Percentiles rank a stretch among this genome's conserved stretches.
These are phyloP conservation scores for Pseudonectria foliicola DNA, from an alignment of 2,329 filamentous ascomycete genomes.

Conservation along the genomic window DNA sequence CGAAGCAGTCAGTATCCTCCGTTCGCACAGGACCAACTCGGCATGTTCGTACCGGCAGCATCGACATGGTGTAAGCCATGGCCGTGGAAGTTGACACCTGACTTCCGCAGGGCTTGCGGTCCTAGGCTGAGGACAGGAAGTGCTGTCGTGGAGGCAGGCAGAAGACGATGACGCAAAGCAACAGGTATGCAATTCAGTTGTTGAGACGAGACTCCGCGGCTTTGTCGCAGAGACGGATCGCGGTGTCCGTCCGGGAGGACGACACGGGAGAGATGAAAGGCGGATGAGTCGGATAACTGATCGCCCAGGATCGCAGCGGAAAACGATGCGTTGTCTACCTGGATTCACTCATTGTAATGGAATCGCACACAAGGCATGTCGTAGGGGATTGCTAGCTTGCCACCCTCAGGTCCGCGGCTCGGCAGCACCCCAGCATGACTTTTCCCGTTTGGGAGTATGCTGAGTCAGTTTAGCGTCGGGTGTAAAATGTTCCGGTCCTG, in stretches of 20 bases:
- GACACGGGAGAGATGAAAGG: constrained; percentile 1
- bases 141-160: constrained; percentile 2
- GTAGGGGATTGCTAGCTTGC: constrained; percentile 18
- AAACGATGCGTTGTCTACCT: constrained; percentile 12
- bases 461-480: constrained; percentile 18
- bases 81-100: constrained; percentile 2
- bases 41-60: constrained; percentile 22
- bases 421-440: constrained; percentile 20
- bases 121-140: constrained; percentile 5
- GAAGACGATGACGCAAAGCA: too few relatives aligned
- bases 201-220: constrained; percentile 1
- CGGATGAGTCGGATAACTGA: constrained; percentile 3
- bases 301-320: constrained; percentile 10
- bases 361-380: constrained; percentile 18
- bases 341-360: constrained; percentile 20
- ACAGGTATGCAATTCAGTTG: too few relatives aligned
- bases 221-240: neutral
- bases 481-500: constrained; percentile 15
- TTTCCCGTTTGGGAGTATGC: constrained; percentile 16
- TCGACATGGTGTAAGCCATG: constrained; percentile 23
- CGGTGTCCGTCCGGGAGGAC: neutral
- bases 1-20: constrained; percentile 13
- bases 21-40: constrained; percentile 2
- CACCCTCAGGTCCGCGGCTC: constrained; percentile 20
- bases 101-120: constrained; percentile 3